Evolutionary conservation across 139 green algal species (phyloP).

Genomic region (Nannochloris sp.): DNA sequence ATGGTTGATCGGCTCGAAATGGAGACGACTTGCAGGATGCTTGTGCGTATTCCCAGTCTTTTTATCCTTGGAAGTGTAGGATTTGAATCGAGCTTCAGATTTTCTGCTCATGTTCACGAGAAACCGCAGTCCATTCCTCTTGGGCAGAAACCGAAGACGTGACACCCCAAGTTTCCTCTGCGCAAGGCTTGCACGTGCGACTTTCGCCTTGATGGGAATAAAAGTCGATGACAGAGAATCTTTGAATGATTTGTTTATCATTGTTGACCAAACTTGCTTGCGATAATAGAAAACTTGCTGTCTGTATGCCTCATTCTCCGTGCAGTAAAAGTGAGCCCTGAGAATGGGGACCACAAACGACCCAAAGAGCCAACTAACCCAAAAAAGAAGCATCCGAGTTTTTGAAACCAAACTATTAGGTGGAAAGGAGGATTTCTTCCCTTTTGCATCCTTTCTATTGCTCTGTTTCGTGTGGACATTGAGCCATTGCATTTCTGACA

Average conservation of each 20-base stretch:
- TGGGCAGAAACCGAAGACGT: slow-evolving; percentile 70
- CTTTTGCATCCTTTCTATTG: neutral
- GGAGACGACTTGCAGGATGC: slow-evolving; percentile 12
- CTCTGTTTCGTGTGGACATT: neutral
- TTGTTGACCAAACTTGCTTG: slow-evolving; percentile 70
- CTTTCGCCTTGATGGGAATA: slow-evolving; percentile 10
- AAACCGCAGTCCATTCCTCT: slow-evolving; percentile 55
- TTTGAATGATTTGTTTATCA: slow-evolving; percentile 27
- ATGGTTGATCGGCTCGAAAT: slow-evolving; percentile 68
- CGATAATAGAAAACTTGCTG: slow-evolving; percentile 75
- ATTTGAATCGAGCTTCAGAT: slow-evolving; percentile 31
- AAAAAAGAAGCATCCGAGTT: slow-evolving; percentile 37
- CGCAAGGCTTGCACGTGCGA: slow-evolving; percentile 35
- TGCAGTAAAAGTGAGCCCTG: slow-evolving; percentile 79
- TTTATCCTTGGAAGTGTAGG: neutral
- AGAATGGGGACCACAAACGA: slow-evolving; percentile 71
- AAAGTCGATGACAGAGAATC: slow-evolving; percentile 31
- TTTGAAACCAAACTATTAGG: slow-evolving; percentile 11
- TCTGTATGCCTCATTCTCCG: slow-evolving; percentile 71
- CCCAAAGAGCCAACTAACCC: slow-evolving; percentile 69
- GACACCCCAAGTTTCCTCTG: slow-evolving; percentile 56
- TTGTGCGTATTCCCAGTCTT: neutral
- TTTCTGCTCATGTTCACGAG: slow-evolving; percentile 63
- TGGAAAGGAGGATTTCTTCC: neutral
- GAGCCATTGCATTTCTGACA: slow-evolving; percentile 10